Percentiles rank a stretch among this genome's conserved stretches.
These are phyloP conservation scores for Lotus japonicus DNA, from an alignment of 306 rosid genomes.

Conservation along the genomic window DNA sequence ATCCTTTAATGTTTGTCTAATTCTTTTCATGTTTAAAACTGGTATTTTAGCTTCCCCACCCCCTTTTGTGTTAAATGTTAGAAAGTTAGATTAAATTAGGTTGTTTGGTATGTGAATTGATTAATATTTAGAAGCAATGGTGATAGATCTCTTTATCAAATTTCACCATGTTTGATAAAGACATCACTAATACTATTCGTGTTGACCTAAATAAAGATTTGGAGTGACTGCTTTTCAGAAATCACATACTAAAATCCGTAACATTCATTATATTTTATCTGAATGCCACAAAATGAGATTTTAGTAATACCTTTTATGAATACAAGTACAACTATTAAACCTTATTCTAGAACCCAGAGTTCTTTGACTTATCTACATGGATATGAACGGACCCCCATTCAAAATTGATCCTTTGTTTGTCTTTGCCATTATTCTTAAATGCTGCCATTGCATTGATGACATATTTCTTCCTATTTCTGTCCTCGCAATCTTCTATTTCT, in stretches of 20 bases:
- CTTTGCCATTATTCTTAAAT: neutral
- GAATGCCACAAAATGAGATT: neutral
- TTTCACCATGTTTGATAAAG: neutral
- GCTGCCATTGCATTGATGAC: neutral
- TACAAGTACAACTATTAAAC: neutral
- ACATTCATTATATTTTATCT: neutral
- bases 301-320: neutral
- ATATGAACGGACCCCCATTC: neutral
- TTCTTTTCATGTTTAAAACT: neutral
- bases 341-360: neutral
- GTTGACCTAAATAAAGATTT: neutral
- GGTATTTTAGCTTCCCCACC: neutral
- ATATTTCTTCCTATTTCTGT: neutral
- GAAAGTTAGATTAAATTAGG: neutral
- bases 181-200: neutral
- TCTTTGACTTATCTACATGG: neutral
- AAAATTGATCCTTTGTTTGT: neutral
- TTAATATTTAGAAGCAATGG: neutral
- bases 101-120: neutral
- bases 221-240: neutral
- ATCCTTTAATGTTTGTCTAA: neutral
- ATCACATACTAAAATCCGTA: neutral
- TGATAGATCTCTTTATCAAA: neutral
- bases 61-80: neutral
- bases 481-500: conserved; percentile 1